Evolutionary conservation across 2,329 filamentous ascomycete species (phyloP).

Genomic region (Bretziella fagacearum): DNA sequence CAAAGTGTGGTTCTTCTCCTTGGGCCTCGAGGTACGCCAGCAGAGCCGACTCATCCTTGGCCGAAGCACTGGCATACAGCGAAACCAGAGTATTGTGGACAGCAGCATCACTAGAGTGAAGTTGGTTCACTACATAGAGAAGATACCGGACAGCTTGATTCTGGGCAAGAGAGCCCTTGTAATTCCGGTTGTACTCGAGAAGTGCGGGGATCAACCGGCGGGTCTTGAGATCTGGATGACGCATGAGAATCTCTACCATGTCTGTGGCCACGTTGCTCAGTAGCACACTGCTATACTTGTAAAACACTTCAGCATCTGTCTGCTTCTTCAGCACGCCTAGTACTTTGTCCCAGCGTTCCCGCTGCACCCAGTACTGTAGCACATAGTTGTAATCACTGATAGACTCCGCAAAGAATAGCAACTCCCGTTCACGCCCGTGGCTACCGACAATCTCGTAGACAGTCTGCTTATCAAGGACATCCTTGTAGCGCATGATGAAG

Average conservation of each 20-base stretch:
- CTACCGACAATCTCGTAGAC: slow-evolving; percentile 93
- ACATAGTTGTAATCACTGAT: slow-evolving; percentile 91
- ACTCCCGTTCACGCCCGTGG: slow-evolving; percentile 82
- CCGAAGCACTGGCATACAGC: slow-evolving; percentile 77
- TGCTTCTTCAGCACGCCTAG: slow-evolving; percentile 83
- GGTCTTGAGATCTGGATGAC: slow-evolving; percentile 69
- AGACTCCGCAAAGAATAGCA: slow-evolving; percentile 77
- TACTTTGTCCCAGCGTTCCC: slow-evolving; percentile 79
- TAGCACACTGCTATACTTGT: slow-evolving; percentile 90
- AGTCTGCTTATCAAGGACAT: slow-evolving; percentile 76
- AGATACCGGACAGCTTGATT: slow-evolving; percentile 93
- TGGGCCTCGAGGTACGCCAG: slow-evolving; percentile 83
- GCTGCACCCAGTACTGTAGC: slow-evolving; percentile 89
- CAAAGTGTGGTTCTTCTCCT: slow-evolving; percentile 70
- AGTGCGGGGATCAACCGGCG: slow-evolving; percentile 83
- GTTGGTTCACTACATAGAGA: slow-evolving; percentile 78
- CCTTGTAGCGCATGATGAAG: slow-evolving; percentile 71
- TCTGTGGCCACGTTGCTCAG: slow-evolving; percentile 78
- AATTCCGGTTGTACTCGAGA: slow-evolving; percentile 78
- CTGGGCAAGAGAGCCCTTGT: slow-evolving; percentile 47
- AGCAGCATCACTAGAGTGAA: slow-evolving; percentile 63
- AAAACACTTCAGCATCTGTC: slow-evolving; percentile 82
- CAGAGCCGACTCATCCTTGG: slow-evolving; percentile 67
- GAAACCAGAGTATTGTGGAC: slow-evolving; percentile 96
- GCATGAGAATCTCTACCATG: slow-evolving; percentile 87